phyloP scores from a whole-genome alignment of 768 basidiomycete species.

The Hygrocybe punicea region DNA sequence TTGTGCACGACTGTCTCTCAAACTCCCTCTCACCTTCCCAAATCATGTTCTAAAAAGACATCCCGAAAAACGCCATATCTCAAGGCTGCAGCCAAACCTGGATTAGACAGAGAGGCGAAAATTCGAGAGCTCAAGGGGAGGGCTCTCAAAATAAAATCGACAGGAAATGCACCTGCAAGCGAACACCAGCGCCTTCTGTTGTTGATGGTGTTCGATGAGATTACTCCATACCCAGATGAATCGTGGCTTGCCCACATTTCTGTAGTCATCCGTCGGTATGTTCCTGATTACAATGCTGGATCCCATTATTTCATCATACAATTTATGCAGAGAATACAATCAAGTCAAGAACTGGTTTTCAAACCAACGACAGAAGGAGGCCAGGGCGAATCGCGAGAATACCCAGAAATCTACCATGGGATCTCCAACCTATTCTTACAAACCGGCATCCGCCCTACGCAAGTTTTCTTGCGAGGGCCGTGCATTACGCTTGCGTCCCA shows the following conservation, averaged over 20 bases:
- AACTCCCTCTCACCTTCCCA: not conserved
- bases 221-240: constrained; percentile 62
- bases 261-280: constrained; percentile 53
- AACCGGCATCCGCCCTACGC: constrained; percentile 23
- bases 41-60: not conserved
- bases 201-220: constrained; percentile 61
- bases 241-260: constrained; percentile 59
- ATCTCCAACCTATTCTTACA: not conserved
- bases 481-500: constrained; percentile 46
- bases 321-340: not conserved
- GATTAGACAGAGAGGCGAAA: not conserved
- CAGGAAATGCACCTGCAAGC: constrained; percentile 51
- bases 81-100: not conserved
- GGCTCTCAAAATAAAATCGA: not conserved
- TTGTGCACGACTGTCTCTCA: not conserved
- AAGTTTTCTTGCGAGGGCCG: constrained; percentile 37
- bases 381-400: constrained; percentile 29
- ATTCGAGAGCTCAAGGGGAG: not conserved
- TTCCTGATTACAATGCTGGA: constrained; percentile 2
- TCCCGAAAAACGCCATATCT: not conserved
- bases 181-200: constrained; percentile 55
- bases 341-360: constrained; percentile 62
- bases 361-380: constrained; percentile 54
- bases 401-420: not conserved
- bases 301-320: not conserved